A percentile compares a stretch with the other conserved stretches of the same genome.
These are phyloP conservation scores for Panicum miliaceum DNA, from an alignment of 176 grass and related monocot species.

Conservation along the genomic window DNA sequence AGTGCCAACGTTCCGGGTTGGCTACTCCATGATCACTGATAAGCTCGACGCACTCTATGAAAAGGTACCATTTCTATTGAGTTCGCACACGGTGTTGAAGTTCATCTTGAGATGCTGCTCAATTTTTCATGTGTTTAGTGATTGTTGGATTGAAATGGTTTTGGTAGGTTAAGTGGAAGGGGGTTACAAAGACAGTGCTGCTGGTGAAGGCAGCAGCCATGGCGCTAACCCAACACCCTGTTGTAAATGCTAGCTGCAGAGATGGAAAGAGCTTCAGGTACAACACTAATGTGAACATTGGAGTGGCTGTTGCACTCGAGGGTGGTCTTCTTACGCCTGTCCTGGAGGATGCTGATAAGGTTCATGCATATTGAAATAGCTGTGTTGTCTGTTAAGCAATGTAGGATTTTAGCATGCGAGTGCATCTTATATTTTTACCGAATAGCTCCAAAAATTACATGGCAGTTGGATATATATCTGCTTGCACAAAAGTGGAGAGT, in stretches of 20 bases:
- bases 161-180: conserved; percentile 74
- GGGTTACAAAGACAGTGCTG: conserved; percentile 88
- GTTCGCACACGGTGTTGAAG: not conserved
- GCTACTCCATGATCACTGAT: conserved; percentile 66
- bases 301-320: conserved; percentile 87
- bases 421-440: not conserved
- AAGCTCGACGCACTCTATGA: conserved; percentile 76
- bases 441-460: conserved; percentile 27
- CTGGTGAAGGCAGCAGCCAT: conserved; percentile 81
- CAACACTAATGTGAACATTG: conserved; percentile 70
- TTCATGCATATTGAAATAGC: conserved; percentile 22
- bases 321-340: conserved; percentile 89
- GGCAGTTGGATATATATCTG: conserved; percentile 89
- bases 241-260: conserved; percentile 85
- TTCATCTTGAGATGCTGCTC: not conserved
- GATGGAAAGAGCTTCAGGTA: conserved; percentile 96
- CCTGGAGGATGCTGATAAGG: conserved; percentile 84
- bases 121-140: not conserved
- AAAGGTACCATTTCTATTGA: conserved; percentile 56
- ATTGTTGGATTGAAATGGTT: conserved; percentile 29
- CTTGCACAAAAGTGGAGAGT: conserved; percentile 87
- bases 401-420: not conserved
- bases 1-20: conserved; percentile 75
- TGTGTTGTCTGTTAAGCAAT: not conserved
- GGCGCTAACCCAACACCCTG: conserved; percentile 80